Percentiles rank a stretch among this genome's conserved stretches.
phyloP scores from a whole-genome alignment of 1,139 yeast species.

The Suhomyces kunorum region DNA sequence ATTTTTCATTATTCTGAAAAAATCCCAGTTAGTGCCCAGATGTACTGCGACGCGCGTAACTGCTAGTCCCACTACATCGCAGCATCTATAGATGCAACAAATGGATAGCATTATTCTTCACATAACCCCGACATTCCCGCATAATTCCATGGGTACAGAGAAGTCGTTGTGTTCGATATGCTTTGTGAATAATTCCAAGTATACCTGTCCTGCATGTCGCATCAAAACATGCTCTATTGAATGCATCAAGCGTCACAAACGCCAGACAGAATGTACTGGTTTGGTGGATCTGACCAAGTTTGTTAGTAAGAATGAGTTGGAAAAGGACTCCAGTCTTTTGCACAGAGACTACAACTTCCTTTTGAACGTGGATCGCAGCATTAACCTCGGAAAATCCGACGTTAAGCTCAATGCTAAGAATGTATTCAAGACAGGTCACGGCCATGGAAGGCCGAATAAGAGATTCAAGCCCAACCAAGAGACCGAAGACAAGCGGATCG shows the following conservation, averaged over 20 bases:
- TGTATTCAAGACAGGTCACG: slow-evolving; percentile 35
- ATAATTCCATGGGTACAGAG: slow-evolving; percentile 12
- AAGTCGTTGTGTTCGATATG: slow-evolving; percentile 52
- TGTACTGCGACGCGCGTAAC: slow-evolving; percentile 9
- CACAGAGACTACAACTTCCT: slow-evolving; percentile 86
- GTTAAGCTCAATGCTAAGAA: slow-evolving; percentile 38
- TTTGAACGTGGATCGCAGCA: slow-evolving; percentile 56
- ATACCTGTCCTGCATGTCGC: slow-evolving; percentile 84
- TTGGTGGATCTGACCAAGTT: slow-evolving; percentile 61
- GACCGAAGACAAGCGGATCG: slow-evolving; percentile 27
- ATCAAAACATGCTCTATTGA: slow-evolving; percentile 65
- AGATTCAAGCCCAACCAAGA: slow-evolving; percentile 27
- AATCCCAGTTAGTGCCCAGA: slow-evolving; percentile 8
- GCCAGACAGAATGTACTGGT: slow-evolving; percentile 66
- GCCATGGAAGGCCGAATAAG: slow-evolving; percentile 22
- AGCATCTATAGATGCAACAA: slow-evolving; percentile 2
- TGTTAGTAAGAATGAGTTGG: slow-evolving; percentile 46
- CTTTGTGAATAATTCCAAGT: slow-evolving; percentile 48
- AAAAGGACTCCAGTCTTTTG: slow-evolving; percentile 41
- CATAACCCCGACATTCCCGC: not conserved
- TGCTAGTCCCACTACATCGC: slow-evolving; percentile 4
- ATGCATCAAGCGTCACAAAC: slow-evolving; percentile 75
- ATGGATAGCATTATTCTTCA: not conserved
- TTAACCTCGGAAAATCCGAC: slow-evolving; percentile 55
- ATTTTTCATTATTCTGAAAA: slow-evolving; percentile 8